phyloP scores from a whole-genome alignment of 2,329 filamentous ascomycete species.

The Fusarium sp. region DNA sequence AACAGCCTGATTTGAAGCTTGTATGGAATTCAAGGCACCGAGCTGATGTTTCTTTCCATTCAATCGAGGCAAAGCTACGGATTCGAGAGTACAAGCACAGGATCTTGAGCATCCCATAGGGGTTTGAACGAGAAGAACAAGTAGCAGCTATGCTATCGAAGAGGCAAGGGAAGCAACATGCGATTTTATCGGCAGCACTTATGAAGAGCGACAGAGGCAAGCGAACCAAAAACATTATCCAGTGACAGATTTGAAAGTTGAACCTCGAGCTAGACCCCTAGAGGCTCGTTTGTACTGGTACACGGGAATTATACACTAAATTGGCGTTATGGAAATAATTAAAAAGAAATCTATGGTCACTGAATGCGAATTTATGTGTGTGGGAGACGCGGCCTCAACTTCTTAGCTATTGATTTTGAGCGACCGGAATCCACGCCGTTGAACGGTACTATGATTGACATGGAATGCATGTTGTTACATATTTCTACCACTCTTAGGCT shows the following conservation, averaged over 20 bases:
- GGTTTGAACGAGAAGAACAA: not conserved
- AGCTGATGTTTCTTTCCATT: not conserved
- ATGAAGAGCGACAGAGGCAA: not conserved
- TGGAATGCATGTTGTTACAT: not conserved
- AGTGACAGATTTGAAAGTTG: constrained; percentile 16
- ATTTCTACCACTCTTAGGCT: not conserved
- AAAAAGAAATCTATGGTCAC: not conserved
- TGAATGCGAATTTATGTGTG: not conserved
- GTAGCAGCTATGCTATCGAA: not conserved
- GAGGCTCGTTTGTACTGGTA: not conserved
- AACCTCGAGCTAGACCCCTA: not conserved
- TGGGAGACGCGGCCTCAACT: not conserved
- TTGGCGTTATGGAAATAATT: not conserved
- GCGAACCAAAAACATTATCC: not conserved
- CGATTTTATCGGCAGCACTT: not conserved
- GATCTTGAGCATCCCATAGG: not conserved
- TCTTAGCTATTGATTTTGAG: not conserved
- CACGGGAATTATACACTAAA: not conserved
- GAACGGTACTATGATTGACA: constrained; percentile 3
- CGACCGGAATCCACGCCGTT: not conserved
- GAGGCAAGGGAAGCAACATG: not conserved
- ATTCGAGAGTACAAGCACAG: not conserved
- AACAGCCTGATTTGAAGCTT: not conserved
- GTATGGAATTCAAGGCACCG: not conserved
- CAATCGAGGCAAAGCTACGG: not conserved